phyloP scores from a whole-genome alignment of 305 asterid species.

The Plantago coronopus region DNA sequence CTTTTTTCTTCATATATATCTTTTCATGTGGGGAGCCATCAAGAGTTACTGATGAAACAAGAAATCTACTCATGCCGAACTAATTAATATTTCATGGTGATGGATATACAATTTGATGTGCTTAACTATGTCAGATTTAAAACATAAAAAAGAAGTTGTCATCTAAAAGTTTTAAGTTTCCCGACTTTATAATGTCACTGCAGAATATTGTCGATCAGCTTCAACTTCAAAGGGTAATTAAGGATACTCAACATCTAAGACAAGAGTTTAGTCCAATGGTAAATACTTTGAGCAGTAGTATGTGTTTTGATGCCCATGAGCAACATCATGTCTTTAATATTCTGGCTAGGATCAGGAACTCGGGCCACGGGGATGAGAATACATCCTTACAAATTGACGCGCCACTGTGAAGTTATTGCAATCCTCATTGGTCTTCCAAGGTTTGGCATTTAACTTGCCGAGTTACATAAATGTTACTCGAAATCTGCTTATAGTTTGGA shows the following conservation, averaged over 20 bases:
- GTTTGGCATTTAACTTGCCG: slow-evolving; percentile 20
- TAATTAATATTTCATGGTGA: too few species aligned
- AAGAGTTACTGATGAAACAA: not conserved
- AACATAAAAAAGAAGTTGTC: too few species aligned
- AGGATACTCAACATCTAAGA: slow-evolving; percentile 66
- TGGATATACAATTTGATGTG: too few species aligned
- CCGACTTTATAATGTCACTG: slow-evolving; percentile 19
- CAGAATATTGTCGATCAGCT: slow-evolving; percentile 69
- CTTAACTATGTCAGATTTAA: too few species aligned
- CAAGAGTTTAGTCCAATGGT: slow-evolving; percentile 57
- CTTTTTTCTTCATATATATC: too few species aligned
- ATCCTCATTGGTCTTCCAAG: slow-evolving; percentile 62
- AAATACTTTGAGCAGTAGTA: slow-evolving; percentile 16
- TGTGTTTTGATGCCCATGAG: slow-evolving; percentile 8
- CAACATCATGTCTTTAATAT: slow-evolving; percentile 21
- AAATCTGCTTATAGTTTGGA: slow-evolving; percentile 8
- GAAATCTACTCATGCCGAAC: not conserved
- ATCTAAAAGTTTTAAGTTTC: not conserved
- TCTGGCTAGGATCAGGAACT: slow-evolving; percentile 32
- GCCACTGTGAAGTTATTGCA: slow-evolving; percentile 56
- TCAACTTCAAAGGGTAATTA: slow-evolving; percentile 68
- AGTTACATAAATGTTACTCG: not conserved
- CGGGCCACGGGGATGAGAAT: slow-evolving; percentile 43
- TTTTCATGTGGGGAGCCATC: not conserved
- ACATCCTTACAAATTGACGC: slow-evolving; percentile 60